Evolutionary conservation across 2,329 filamentous ascomycete genomes (phyloP), one percentile per base, ranked within the genome.

Genomic region (Chaetomiaceae sp.): DNA sequence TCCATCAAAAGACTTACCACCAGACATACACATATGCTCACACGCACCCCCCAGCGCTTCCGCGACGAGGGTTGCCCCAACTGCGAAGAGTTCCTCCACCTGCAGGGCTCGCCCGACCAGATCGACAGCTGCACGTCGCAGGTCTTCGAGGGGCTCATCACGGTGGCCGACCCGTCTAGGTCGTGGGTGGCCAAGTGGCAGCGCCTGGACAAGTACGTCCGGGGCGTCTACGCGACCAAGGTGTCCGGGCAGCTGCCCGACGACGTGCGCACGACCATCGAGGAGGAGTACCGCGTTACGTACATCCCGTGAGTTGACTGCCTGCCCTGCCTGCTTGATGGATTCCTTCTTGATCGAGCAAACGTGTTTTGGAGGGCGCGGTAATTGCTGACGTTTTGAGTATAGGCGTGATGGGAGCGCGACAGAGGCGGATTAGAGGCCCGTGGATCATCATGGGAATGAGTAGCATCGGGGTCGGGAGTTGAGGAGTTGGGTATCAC

Each of bases 101-200:
- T 97, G 55, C 79, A 82, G 58, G 84, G 85, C 66, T 87, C 85
- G 58, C 74, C 79, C 61, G 93, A 99, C 55, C 80, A 84, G 57
- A 87, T 97, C 64, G 83, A 89, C 66, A 89, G 90, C 72, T 96
- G 91, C 79, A 99, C 93, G 17, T 96, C 89, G 13, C 88, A 92
- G 65, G 91, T 97, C 58, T 99, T 93, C 67, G 93, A 99, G 69
- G 93, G 93, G 42, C 73, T 96, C 58, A 89, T 97, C 66, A 83
- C 88, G 35, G 78, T 97, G 33, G 82, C 85, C 42, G 85, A 96
- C 66, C 91, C 91, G n/a, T 73, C 73, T 38, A 81, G 77, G 60
- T 95, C 88, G 63, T 99, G 93, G 93, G 89, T 97, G 43, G 91
- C 92, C n/a, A 88, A 89, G 66, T 97, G 91, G 86, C 90, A 97